Evolutionary conservation across 768 basidiomycete species (phyloP).

Genomic region (Leccinellum rugosiceps): DNA sequence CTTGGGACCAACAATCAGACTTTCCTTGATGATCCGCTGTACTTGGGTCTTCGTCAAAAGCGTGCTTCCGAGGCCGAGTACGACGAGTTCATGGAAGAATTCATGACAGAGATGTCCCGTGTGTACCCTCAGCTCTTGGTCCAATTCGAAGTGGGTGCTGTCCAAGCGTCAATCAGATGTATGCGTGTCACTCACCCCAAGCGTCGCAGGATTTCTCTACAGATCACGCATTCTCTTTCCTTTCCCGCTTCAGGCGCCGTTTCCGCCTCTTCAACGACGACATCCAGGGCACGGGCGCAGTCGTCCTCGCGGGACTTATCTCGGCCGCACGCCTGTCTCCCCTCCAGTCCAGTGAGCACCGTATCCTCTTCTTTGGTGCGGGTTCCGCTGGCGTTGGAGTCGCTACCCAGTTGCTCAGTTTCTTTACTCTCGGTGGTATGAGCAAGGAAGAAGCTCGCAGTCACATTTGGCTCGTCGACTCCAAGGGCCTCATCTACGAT

Average conservation of each 20-base stretch:
- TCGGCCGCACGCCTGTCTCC: conserved; percentile 81
- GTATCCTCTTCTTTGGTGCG: conserved; percentile 90
- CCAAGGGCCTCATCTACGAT: conserved; percentile 80
- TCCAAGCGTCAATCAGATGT: not conserved
- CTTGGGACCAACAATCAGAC: conserved; percentile 84
- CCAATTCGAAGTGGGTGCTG: conserved; percentile 67
- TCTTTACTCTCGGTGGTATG: conserved; percentile 81
- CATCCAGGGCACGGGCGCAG: conserved; percentile 88
- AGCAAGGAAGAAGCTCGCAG: conserved; percentile 71
- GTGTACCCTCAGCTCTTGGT: conserved; percentile 80
- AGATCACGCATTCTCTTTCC: conserved; percentile 85
- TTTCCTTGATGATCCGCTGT: conserved; percentile 82
- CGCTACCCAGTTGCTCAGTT: conserved; percentile 82
- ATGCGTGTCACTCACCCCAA: not conserved
- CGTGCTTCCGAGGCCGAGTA: conserved; percentile 63
- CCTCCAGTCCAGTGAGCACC: conserved; percentile 63
- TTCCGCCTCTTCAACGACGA: conserved; percentile 90
- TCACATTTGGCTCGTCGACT: conserved; percentile 82
- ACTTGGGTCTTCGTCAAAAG: conserved; percentile 78
- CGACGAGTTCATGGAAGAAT: conserved; percentile 87
- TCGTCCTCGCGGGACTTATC: conserved; percentile 86
- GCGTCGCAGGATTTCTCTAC: conserved; percentile 77
- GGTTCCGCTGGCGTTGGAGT: conserved; percentile 93
- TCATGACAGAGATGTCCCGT: conserved; percentile 77
- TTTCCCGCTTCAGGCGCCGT: conserved; percentile 68